Base-by-base conservation (phyloP, 73 alveolate species). In the Tetrahymena malaccensis region DNA sequence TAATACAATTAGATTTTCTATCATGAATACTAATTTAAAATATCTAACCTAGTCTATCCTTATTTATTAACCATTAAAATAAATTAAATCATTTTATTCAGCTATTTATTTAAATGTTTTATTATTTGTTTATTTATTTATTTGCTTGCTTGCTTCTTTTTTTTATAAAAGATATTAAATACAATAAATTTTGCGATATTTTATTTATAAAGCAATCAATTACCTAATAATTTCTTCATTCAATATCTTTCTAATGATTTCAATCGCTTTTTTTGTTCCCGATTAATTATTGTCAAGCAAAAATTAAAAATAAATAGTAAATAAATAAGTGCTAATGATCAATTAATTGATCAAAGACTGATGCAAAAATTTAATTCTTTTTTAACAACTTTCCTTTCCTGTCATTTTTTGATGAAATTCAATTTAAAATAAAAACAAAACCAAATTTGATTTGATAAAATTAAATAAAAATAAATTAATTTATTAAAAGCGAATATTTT, bases 11-110 rank as follows among this genome's bases (percentile, higher is more conserved):
- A 15, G 7, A 50, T 50, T 50, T 50, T 50, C 10, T 21, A 50
- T 50, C 7, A 19, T 15, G 13, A 50, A 19, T 50, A 21, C 95
- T 25, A 95, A 44, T 83, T 57, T n/a, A 1, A 34, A 93, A 94
- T 97, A 21, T 50, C 99, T 31, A 98, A 97, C 55, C 99, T 94
- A 43, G 99, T 99, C 96, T 99, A 98, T 43, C 99, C 99, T 96
- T 99, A 99, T 96, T 99, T 99, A 96, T 99, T 99, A 85, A 99
- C 99, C 99, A 99, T 97, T 56, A 99, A 95, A 55, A 99, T 97
- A 98, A 99, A 99, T 93, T 99, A 97, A 85, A 99, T 99, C 99
- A 99, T 99, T 84, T 96, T 85, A 97, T 94, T 38, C 37, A 50
- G 27, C 83, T 50, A 50, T 15, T 50, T 50, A 50, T 50, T 21